A percentile compares a stretch with the other conserved stretches of the same genome.
phyloP scores from a whole-genome alignment of 768 basidiomycete species.

The Suillus spraguei region DNA sequence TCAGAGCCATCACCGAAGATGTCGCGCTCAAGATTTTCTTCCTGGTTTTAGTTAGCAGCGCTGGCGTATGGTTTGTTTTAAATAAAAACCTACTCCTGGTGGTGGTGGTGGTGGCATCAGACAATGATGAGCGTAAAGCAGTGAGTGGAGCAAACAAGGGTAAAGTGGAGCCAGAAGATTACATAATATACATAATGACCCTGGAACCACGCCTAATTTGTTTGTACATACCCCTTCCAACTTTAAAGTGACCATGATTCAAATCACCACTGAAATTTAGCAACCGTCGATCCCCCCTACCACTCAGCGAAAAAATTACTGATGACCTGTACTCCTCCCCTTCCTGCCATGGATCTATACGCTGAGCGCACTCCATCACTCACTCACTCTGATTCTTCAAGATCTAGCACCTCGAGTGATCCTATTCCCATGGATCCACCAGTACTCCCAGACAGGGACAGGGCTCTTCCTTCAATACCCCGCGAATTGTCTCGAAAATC shows the following conservation, averaged over 20 bases:
- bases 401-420: slow-evolving; percentile 22
- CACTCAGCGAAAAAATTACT: neutral
- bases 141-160: slow-evolving; percentile 7
- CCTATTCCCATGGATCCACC: slow-evolving; percentile 18
- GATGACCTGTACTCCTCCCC: slow-evolving; percentile 15
- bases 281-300: slow-evolving; percentile 2
- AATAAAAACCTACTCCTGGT: slow-evolving; percentile 5
- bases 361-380: slow-evolving; percentile 31
- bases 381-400: slow-evolving; percentile 25
- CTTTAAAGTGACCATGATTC: neutral
- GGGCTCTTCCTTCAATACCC: slow-evolving; percentile 26
- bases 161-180: neutral
- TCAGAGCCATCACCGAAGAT: slow-evolving; percentile 89
- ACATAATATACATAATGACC: neutral
- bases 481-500: slow-evolving; percentile 7
- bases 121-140: slow-evolving; percentile 1
- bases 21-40: slow-evolving; percentile 56
- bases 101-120: slow-evolving; percentile 12
- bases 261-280: neutral
- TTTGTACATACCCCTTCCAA: neutral
- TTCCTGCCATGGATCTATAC: slow-evolving; percentile 28
- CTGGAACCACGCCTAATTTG: neutral
- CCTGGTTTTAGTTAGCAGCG: slow-evolving; percentile 11
- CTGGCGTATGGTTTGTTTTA: too few relatives aligned
- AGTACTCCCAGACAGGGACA: slow-evolving; percentile 2